These are phyloP conservation scores for Dactylellina parvicollis DNA, from an alignment of 2,329 filamentous ascomycete genomes.

Conservation along the genomic window DNA sequence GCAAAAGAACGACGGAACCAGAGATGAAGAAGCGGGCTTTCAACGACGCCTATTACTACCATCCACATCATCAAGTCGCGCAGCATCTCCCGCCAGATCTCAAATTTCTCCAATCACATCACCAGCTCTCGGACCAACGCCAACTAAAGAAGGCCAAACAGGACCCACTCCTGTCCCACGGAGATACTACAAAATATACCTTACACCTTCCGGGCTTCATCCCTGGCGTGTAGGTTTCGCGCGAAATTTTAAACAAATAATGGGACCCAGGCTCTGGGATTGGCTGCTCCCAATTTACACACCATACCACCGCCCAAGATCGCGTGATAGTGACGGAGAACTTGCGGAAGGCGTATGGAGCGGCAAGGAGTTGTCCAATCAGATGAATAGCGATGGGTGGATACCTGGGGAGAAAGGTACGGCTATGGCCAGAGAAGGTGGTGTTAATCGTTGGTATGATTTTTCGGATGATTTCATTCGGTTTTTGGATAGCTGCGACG, in stretches of 20 bases:
- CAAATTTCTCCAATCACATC: conserved; percentile 12
- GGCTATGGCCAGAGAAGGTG: conserved; percentile 45
- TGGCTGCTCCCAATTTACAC: conserved; percentile 42
- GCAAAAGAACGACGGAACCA: conserved; percentile 40
- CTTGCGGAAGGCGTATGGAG: conserved; percentile 36
- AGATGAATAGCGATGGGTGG: conserved; percentile 43
- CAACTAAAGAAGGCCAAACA: conserved; percentile 17
- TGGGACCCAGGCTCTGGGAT: conserved; percentile 50
- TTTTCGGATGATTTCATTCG: conserved; percentile 47
- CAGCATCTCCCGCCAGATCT: conserved; percentile 27
- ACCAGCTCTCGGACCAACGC: conserved; percentile 4
- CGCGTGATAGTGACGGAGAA: conserved; percentile 43
- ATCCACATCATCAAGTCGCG: conserved; percentile 18
- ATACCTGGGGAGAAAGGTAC: conserved; percentile 26
- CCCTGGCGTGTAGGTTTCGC: conserved; percentile 51
- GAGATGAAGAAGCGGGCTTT: conserved; percentile 42
- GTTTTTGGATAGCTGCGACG: conserved; percentile 43
- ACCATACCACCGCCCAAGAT: conserved; percentile 40
- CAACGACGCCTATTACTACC: conserved; percentile 43
- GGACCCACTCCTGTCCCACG: conserved; percentile 7
- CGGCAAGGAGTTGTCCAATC: conserved; percentile 38
- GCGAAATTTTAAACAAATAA: conserved; percentile 47
- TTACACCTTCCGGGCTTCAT: conserved; percentile 38
- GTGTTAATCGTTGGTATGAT: conserved; percentile 42
- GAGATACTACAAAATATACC: conserved; percentile 50